Evolutionary conservation across 257 asterid genomes (phyloP), one percentile per base, ranked within the genome.

Genomic region (Lantana camara): DNA sequence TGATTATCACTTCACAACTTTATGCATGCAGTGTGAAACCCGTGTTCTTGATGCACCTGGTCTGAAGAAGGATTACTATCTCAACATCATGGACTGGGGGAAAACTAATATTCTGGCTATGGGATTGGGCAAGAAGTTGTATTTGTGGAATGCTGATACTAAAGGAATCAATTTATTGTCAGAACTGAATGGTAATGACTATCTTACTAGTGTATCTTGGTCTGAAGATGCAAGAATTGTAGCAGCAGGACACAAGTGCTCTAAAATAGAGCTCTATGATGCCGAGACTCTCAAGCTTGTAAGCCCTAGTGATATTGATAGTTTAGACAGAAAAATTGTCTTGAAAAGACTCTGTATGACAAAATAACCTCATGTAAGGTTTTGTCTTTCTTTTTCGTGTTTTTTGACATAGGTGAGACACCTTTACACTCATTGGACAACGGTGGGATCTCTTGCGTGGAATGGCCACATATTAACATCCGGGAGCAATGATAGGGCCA

Each of bases 31-130:
- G 95, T 62, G 38, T 2, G 91, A 74, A 46, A 41, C 75, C 34
- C 35, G 45, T 46, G 29, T 79, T 56, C 66, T 88, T 75, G 93
- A 88, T 77, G 96, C 93, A 7, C 93, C 88, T 3, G 46, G 60
- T 9, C 23, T 85, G 38, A 70, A 6, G 70, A 54, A 72, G 21
- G 97, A 90, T 75, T 90, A 57, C 77, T 88, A 90, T 71, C 69
- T 74, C 51, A 81, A 82, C 72, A 17, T 76, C 19, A 66, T 90
- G 81, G 97, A 90, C 47, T 90, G 97, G 96, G 95, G 97, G 55
- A 81, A 68, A 24, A 54, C 77, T 20, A 88, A 88, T 69, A 19
- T 69, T 52, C 78, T 90, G 15, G 96, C 91, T 0, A 70, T 85
- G 66, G 93, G 80, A 37, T 74, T 90, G 67, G 96, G 83, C 38